Percentiles rank a stretch among this genome's conserved stretches.
phyloP scores from a whole-genome alignment of 73 alveolate species.

The Tetrahymena elliotti region DNA sequence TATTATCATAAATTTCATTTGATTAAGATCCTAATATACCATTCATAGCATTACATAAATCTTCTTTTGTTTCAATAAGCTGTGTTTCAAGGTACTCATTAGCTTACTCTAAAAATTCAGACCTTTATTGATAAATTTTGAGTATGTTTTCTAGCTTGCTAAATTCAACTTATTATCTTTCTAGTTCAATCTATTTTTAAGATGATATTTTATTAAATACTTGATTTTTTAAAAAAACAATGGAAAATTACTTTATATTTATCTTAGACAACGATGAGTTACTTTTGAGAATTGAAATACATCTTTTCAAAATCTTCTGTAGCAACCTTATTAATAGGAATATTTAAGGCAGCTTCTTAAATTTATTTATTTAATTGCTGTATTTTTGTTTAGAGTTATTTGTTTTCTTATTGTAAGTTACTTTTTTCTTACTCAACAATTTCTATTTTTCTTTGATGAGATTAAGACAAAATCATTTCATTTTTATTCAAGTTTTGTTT shows the following conservation, averaged over 20 bases:
- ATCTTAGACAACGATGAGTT: background rate
- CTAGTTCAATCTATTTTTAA: background rate
- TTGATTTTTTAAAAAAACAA: background rate
- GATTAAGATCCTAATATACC: background rate
- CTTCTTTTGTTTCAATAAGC: background rate
- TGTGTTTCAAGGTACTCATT: background rate
- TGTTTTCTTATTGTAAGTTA: background rate
- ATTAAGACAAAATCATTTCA: background rate
- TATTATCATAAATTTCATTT: background rate
- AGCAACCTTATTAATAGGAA: background rate
- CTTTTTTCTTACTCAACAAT: background rate
- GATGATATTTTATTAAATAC: background rate
- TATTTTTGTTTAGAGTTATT: background rate
- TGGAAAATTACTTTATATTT: background rate
- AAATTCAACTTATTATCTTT: background rate
- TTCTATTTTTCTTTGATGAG: background rate
- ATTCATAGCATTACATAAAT: background rate
- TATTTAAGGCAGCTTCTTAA: background rate
- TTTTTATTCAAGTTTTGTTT: background rate
- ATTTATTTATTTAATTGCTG: background rate
- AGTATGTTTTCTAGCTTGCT: background rate
- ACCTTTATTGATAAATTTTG: background rate
- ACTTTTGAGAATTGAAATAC: background rate
- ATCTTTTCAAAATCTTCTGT: background rate
- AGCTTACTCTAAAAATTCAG: background rate